Evolutionary conservation across 768 basidiomycete genomes (phyloP), one percentile per base, ranked within the genome.

Genomic region (Leccinellum rugosiceps): DNA sequence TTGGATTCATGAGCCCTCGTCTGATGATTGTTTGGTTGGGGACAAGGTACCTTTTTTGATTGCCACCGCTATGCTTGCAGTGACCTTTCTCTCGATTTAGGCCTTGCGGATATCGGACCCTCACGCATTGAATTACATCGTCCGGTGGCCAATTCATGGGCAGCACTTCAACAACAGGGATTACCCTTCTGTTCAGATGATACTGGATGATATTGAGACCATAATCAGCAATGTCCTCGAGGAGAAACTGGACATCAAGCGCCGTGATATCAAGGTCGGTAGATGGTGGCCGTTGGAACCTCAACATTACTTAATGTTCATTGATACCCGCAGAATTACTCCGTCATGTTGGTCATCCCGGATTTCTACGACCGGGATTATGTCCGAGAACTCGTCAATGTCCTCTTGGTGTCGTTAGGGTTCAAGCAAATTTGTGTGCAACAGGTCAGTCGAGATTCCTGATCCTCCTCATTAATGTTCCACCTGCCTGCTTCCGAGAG

Each of bases 351-450:
- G 4, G 84, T 98, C 31, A 85, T 98, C 23, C 95, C 97, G 7
- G 97, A 99, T 70, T 86, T 92, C 62, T 93, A 90, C 65, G 92
- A 96, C 55, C 82, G 91, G 52, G 70, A 79, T 11, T 98, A 96
- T 67, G 85, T 98, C 55, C 84, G 86, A 58, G 88, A 90, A 56
- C 77, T 94, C 64, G 79, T 84, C 7, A 82, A 88, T 58, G 70
- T 96, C 10, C 74, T 98, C 10, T 68, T 98, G 32, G 73, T 83
- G 26, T 80, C 81, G 2, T 85, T 99, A 80, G 92, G 92, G 0
- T 99, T 99, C 80, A 92, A 91, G 68, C 92, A 97, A 72, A 73
- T 98, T 31, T 94, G 90, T 64, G 85, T 89, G 4, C 93, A 96
- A 71, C 97, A 98, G 80, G 94, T 88, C 11, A 53, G 57, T 57